Conservation (phyloP, 176 grass and related monocot species). For the Alloteropsis semialata region DNA sequence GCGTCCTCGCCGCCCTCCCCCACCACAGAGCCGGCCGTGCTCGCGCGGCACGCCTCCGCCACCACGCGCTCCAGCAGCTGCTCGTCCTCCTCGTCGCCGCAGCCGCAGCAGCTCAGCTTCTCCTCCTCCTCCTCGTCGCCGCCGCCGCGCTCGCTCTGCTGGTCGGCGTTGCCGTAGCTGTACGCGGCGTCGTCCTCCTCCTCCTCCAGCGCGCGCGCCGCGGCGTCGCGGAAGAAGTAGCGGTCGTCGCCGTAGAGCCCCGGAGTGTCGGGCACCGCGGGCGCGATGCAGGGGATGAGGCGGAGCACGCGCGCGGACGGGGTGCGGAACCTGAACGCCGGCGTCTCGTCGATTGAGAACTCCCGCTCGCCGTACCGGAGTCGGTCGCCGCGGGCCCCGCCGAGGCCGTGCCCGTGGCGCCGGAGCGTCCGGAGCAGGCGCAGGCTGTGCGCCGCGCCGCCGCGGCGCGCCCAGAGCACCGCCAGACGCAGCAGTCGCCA, state of each 20-base stretch:
- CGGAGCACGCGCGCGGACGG: constrained; percentile 54
- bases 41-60: constrained; percentile 31
- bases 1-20: constrained; percentile 13
- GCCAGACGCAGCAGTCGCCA: constrained; percentile 65
- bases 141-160: background rate
- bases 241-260: constrained; percentile 41
- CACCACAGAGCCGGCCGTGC: background rate
- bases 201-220: background rate
- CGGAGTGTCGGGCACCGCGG: constrained; percentile 38
- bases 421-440: constrained; percentile 54
- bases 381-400: background rate
- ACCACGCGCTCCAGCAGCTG: constrained; percentile 20
- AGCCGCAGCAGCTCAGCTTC: background rate
- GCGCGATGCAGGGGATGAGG: constrained; percentile 66
- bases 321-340: constrained; percentile 63
- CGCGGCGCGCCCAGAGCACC: constrained; percentile 58
- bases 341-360: constrained; percentile 90
- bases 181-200: constrained; percentile 10
- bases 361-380: constrained; percentile 64
- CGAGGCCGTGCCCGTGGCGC: constrained; percentile 10
- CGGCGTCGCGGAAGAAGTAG: constrained; percentile 33
- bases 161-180: background rate
- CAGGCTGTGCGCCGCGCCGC: constrained; percentile 51
- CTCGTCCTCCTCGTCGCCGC: too few species aligned
- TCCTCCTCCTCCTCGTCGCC: background rate